Evolutionary conservation across 352 stramenopile genomes (phyloP), one percentile per base, ranked within the genome.

Genomic region (Thraustochytrium striatum): DNA sequence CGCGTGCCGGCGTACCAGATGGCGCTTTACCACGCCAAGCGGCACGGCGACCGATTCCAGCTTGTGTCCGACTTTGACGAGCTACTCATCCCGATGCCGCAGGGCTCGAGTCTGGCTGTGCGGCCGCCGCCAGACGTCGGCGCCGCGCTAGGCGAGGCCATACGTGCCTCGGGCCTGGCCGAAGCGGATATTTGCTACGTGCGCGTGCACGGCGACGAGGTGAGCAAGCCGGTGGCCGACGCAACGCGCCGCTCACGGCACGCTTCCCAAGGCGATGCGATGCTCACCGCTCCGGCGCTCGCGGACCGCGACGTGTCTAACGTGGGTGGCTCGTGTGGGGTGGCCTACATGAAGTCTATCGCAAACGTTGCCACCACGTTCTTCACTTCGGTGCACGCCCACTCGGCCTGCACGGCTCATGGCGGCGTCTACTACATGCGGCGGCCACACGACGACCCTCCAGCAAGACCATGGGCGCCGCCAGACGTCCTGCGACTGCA

Each of bases 11-110:
- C 25, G 38, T 53, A 70, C 30, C 65, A 75, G 52, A 32, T 75
- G 30, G 65, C n/a, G 52, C 32, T 75, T 3, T 75, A 75, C 36
- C n/a, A 75, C 30, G 65, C 65, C 28, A 75, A 75, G 36, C 44
- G 61, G 25, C 50, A 75, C 7, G 50, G 50, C 35, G 65, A 75
- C 52, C 8, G 61, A 25, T 72, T 75, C 52, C 21, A 61, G 0
- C 68, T 44, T 28, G 50, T 75, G 1, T 35, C 32, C 16, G 65
- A 75, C 36, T 0, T 75, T 8, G 65, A 75, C 36, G 65, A 75
- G 32, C 28, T 61, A 7, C 65, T 75, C 65, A 25, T 75, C 0
- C 65, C 65, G 16, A 28, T 68, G 19, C 16, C 3, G 5, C 30
- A 65, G 5, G 25, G 32, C 36, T 61, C 50, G 1, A 8, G 44